Percentiles rank a stretch among this genome's conserved stretches.
These are phyloP conservation scores for Wickerhamomyces chambardii DNA, from an alignment of 805 yeast genomes.

Conservation along the genomic window DNA sequence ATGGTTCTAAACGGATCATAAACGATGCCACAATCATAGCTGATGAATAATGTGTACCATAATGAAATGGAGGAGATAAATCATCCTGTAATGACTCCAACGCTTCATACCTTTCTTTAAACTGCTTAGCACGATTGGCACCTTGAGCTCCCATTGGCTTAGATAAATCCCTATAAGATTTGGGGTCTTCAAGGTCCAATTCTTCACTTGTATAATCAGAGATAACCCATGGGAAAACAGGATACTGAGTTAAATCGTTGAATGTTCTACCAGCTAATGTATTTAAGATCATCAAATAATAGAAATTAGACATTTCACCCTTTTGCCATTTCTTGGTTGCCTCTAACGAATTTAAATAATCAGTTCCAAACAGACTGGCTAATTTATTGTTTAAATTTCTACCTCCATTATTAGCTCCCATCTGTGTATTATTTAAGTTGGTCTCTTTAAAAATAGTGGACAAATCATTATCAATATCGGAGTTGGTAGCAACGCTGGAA, in stretches of 20 bases:
- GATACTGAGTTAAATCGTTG: conserved; percentile 85
- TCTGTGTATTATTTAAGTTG: conserved; percentile 22
- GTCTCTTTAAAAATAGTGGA: conserved; percentile 44
- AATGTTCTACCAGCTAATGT: conserved; percentile 85
- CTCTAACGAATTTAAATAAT: conserved; percentile 24
- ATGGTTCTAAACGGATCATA: conserved; percentile 70
- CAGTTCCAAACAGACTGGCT: conserved; percentile 34
- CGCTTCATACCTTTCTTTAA: conserved; percentile 67
- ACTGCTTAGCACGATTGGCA: conserved; percentile 46
- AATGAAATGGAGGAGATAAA: conserved; percentile 71
- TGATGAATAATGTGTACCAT: conserved; percentile 89
- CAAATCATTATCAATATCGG: conserved; percentile 45
- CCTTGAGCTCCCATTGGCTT: conserved; percentile 93
- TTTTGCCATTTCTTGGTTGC: conserved; percentile 66
- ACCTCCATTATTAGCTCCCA: conserved; percentile 19
- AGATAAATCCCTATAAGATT: conserved; percentile 61
- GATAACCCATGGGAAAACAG: conserved; percentile 87
- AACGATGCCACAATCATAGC: conserved; percentile 89
- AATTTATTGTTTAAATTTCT: conserved; percentile 31
- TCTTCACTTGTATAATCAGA: conserved; percentile 70
- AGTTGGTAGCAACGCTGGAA: conserved; percentile 36
- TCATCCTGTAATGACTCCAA: conserved; percentile 50
- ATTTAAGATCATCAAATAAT: conserved; percentile 70
- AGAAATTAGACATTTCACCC: conserved; percentile 79
- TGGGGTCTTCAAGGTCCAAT: conserved; percentile 56